Percentiles rank a stretch among this genome's conserved stretches.
These are phyloP conservation scores for Metschnikowia lochheadii DNA, from an alignment of 805 yeast species.

Conservation along the genomic window DNA sequence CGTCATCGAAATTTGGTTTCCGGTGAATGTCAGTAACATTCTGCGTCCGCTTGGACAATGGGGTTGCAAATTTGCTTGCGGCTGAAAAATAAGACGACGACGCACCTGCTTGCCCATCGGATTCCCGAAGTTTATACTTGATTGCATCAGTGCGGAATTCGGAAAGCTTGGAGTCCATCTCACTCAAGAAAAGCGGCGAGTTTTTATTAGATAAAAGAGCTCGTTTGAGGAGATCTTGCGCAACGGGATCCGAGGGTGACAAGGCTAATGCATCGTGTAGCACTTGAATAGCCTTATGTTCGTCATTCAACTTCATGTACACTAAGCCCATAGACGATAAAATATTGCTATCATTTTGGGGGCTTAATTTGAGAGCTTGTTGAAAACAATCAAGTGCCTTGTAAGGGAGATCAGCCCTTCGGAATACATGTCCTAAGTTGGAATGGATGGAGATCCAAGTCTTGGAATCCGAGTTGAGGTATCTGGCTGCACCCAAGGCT, in stretches of 20 bases:
- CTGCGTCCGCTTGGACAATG: slow-evolving; percentile 19
- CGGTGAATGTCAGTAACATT: slow-evolving; percentile 5
- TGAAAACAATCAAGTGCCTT: slow-evolving; percentile 73
- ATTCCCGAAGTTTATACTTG: not conserved
- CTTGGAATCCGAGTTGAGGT: slow-evolving; percentile 70
- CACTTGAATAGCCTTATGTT: slow-evolving; percentile 64
- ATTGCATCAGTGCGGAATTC: slow-evolving; percentile 5
- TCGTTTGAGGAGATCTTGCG: slow-evolving; percentile 72
- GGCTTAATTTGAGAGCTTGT: slow-evolving; percentile 65
- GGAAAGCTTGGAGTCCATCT: slow-evolving; percentile 12
- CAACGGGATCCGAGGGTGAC: slow-evolving; percentile 76
- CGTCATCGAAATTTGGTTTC: slow-evolving; percentile 16
- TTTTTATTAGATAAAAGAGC: slow-evolving; percentile 62
- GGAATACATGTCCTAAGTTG: slow-evolving; percentile 84
- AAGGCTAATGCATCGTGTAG: slow-evolving; percentile 80
- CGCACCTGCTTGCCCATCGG: not conserved
- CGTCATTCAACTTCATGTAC: slow-evolving; percentile 63
- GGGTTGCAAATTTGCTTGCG: slow-evolving; percentile 21
- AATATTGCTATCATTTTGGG: slow-evolving; percentile 64
- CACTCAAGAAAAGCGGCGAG: slow-evolving; percentile 11
- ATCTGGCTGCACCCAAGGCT: slow-evolving; percentile 67
- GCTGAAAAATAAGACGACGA: slow-evolving; percentile 4
- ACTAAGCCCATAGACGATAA: slow-evolving; percentile 83
- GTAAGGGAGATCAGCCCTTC: slow-evolving; percentile 57
- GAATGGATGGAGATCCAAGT: slow-evolving; percentile 84